Percentiles rank a stretch among this genome's conserved stretches.
These are phyloP conservation scores for Neonectria coccinea DNA, from an alignment of 2,329 filamentous ascomycete genomes.

Conservation along the genomic window DNA sequence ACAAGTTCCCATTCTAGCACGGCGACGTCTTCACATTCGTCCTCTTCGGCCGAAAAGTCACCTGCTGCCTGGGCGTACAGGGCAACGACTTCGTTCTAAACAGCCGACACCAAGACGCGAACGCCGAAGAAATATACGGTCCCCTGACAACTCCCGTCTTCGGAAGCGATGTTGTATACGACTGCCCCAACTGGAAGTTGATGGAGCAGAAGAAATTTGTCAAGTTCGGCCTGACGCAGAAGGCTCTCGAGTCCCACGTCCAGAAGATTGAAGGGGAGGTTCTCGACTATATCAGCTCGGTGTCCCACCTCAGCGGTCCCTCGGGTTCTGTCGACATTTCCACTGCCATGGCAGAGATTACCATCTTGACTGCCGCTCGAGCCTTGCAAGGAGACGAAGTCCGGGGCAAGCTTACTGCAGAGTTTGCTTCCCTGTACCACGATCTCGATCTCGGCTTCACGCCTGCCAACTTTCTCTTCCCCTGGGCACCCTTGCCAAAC, in stretches of 20 bases:
- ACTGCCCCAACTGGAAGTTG: constrained; percentile 84
- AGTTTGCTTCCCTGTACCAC: constrained; percentile 81
- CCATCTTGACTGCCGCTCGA: constrained; percentile 83
- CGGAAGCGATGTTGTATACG: constrained; percentile 83
- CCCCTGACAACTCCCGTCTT: constrained; percentile 70
- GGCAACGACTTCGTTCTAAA: constrained; percentile 70
- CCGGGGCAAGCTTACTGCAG: constrained; percentile 75
- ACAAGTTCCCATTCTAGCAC: constrained; percentile 49
- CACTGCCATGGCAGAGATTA: constrained; percentile 78
- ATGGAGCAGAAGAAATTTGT: constrained; percentile 93
- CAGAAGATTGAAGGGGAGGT: constrained; percentile 78
- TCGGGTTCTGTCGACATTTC: constrained; percentile 74
- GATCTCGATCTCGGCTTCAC: constrained; percentile 81
- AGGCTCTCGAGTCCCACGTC: constrained; percentile 74
- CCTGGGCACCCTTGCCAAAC: constrained; percentile 81
- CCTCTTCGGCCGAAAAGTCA: constrained; percentile 63
- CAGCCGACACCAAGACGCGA: constrained; percentile 64
- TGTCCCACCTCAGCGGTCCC: constrained; percentile 67
- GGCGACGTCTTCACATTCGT: constrained; percentile 67
- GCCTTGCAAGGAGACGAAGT: constrained; percentile 82
- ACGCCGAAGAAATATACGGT: constrained; percentile 66
- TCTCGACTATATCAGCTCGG: constrained; percentile 69
- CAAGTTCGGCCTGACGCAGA: constrained; percentile 76
- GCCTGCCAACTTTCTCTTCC: constrained; percentile 85
- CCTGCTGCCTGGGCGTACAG: constrained; percentile 60